Conservation (phyloP, 2,329 filamentous ascomycete species). For the Aspergillus novoparasiticus region DNA sequence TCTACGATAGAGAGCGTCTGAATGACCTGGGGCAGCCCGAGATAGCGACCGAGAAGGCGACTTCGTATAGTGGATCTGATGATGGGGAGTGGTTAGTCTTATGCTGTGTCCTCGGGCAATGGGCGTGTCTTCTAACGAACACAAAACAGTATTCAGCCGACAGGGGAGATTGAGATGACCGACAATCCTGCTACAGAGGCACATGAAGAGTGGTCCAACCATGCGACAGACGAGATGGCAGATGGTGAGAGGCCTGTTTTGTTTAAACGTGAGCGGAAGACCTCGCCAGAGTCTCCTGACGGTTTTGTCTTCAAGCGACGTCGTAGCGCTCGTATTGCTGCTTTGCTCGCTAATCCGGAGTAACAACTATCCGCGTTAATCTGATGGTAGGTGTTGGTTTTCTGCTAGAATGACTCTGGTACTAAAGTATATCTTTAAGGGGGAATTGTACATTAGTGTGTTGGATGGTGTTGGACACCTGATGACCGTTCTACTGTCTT, state of each 20-base stretch:
- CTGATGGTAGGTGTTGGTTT: neutral
- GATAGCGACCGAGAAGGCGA: conserved; percentile 1
- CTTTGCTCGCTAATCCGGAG: neutral
- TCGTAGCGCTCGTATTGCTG: conserved; percentile 10
- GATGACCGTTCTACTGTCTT: neutral
- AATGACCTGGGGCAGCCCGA: neutral
- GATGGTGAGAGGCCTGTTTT: neutral
- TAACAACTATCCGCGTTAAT: neutral
- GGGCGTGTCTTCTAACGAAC: neutral
- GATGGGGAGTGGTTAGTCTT: conserved; percentile 2
- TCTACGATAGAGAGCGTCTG: too few species aligned
- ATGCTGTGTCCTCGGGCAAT: neutral
- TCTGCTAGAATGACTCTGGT: neutral
- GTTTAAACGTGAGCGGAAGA: conserved; percentile 1
- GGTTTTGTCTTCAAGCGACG: conserved; percentile 3
- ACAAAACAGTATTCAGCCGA: neutral
- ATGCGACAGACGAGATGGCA: neutral
- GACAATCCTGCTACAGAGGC: neutral
- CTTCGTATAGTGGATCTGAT: neutral
- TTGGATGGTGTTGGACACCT: conserved; percentile 1
- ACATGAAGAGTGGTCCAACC: neutral
- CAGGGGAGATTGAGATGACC: neutral
- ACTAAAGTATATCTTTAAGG: neutral
- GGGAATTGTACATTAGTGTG: neutral
- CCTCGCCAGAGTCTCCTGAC: neutral